Evolutionary conservation across 2,329 filamentous ascomycete species (phyloP), one percentile per base, ranked within the genome.

Genomic region (Cladosporium sp.): DNA sequence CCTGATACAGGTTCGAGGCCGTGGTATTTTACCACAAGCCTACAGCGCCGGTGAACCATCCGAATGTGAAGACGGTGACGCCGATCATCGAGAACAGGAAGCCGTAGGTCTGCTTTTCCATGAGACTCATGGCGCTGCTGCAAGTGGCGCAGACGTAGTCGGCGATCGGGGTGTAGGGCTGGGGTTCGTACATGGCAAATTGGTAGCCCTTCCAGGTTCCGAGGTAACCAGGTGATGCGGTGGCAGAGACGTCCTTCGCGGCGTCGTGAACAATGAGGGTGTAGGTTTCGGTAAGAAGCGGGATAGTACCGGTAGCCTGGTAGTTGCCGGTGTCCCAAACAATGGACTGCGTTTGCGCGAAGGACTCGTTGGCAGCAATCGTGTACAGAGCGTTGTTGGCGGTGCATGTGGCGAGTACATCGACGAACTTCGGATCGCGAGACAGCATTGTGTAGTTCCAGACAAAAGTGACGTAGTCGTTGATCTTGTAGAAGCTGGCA

Each of bases 371-470:
- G 66, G 80, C 74, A 18, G 86, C 80, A 66, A 90, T 82, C 23
- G 88, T 89, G 74, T 89, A 90, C 43, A 82, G 85, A 56, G 81
- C 81, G 65, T 82, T 79, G 76, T 89, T 89, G 66, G 80, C 75
- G 39, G 81, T 82, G 80, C 87, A 89, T 13, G 83, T 84, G 1
- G 88, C 88, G 51, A 89, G 77, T 43, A 90, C 82, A 70, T 90
- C 86, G 70, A 90, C 79, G 51, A 81, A 82, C 1, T 81, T 80
- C 0, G 88, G 88, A 0, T 85, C 86, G 21, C 84, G 80, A 23
- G 80, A 82, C 26, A 90, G 78, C 13, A 85, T 88, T 16, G 88
- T 90, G 77, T 89, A 90, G 76, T 90, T 90, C 88, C 88, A 90
- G 23, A 80, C 83, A 70, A 90, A 88, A 0, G 87, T 89, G 32